Evolutionary conservation across 495 filamentous ascomycete species (phyloP), one percentile per base, ranked within the genome.

Genomic region (Podospora pseudoanserina): DNA sequence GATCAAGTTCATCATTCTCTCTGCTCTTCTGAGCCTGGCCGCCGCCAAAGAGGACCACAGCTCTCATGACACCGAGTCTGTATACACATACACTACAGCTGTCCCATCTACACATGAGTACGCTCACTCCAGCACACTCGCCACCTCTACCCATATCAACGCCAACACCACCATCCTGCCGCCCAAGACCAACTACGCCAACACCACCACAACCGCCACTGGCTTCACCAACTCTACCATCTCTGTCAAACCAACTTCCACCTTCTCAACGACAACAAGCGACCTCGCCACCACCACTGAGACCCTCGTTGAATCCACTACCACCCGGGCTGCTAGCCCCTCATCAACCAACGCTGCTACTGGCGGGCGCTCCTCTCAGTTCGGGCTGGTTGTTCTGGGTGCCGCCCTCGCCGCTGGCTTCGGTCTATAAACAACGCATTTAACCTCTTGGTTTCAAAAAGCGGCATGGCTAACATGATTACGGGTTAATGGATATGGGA

Each of bases 1-100:
- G 34, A 34, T 72, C 69, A 70, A 72, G 60, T 39, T 68, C 32
- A 64, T 77, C 66, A 6, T 76, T 66, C 49, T 78, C 64, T 68
- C 76, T 11, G 66, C 71, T 64, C 67, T 76, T 57, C 53, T 70
- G 27, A 67, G 54, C 70, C 20, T 73, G 11, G 69, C 72, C 63
- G 58, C 71, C 9, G 65, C 68, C 55, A 19, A 34, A 7, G 23
- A 30, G 23, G 13, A 23, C 26, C 26, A 62, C 26, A 62, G 19
- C 20, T 11, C 20, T 27, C 23, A 65, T 19, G 20, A 11, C 18
- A 62, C 60, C 26, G 19, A 16, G 39, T 18, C 39, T 49, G 39
- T 49, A 49, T 49, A 49, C 56, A 54, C 57, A 39, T 23, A 23
- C 39, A 61, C 32, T 57, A 61, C 56, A 2, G 13, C 5, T 44